Percentiles rank a stretch among this genome's conserved stretches.
Evolutionary conservation across 1,284 basidiomycete genomes (phyloP).

Genomic region (Neotropicomus parvogracilis): DNA sequence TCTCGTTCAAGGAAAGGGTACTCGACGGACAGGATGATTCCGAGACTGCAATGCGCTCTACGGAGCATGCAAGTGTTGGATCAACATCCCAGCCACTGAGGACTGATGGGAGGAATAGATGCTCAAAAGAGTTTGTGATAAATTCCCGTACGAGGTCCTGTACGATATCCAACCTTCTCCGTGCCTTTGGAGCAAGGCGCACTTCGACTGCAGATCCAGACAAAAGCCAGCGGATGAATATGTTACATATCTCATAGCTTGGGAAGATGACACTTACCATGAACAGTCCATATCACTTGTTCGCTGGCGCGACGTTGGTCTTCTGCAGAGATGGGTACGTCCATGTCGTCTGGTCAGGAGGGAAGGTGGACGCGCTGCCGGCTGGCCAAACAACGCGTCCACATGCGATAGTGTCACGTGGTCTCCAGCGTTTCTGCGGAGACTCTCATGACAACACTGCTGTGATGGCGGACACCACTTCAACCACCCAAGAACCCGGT

Average conservation of each 20-base stretch:
- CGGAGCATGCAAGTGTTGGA: conserved; percentile 65
- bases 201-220: conserved; percentile 70
- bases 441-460: no score
- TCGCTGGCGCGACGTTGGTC: conserved; percentile 8
- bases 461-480: conserved; percentile 15
- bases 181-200: conserved; percentile 61
- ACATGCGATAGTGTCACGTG: conserved; percentile 25
- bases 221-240: not conserved
- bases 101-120: conserved; percentile 61
- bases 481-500: conserved; percentile 7
- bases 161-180: conserved; percentile 70
- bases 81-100: conserved; percentile 73
- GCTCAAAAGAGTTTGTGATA: conserved; percentile 56
- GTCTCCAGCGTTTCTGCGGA: no score
- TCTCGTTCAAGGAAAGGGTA: conserved; percentile 55
- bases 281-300: conserved; percentile 50
- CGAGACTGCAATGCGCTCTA: conserved; percentile 77
- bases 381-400: conserved; percentile 43
- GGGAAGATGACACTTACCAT: conserved; percentile 40
- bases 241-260: not conserved
- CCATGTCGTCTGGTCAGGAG: conserved; percentile 16
- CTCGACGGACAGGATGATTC: conserved; percentile 57
- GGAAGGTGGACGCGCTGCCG: conserved; percentile 17
- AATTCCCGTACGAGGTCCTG: conserved; percentile 59
- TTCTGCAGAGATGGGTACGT: conserved; percentile 7